These are phyloP conservation scores for Cladophialophora exuberans DNA, from an alignment of 2,329 filamentous ascomycete species.

Conservation along the genomic window DNA sequence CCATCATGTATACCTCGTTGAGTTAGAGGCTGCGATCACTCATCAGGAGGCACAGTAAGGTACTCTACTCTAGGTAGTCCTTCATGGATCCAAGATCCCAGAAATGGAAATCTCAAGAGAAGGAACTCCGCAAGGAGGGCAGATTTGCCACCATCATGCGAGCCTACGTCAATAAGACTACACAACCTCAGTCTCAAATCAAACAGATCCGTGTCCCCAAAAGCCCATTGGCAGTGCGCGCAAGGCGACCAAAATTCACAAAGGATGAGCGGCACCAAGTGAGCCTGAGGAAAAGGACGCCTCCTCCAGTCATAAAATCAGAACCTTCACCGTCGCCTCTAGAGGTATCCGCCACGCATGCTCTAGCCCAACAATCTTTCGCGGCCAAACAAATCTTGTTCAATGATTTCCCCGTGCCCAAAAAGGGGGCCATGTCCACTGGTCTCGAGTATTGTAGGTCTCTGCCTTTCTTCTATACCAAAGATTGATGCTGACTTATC, in stretches of 20 bases:
- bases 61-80: background rate
- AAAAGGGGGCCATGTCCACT: background rate
- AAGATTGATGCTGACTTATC: background rate
- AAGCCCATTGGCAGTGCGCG: background rate
- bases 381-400: background rate
- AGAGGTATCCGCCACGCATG: background rate
- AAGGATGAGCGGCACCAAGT: background rate
- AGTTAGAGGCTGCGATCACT: no score
- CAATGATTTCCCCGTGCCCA: background rate
- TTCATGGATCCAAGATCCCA: background rate
- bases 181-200: background rate
- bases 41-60: no score
- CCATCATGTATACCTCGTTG: no score
- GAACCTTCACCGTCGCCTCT: background rate
- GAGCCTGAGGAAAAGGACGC: background rate
- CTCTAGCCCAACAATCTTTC: background rate
- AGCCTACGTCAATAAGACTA: background rate
- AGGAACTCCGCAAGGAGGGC: background rate
- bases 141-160: background rate
- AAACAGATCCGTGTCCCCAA: background rate
- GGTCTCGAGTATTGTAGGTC: background rate
- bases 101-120: background rate
- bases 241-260: background rate
- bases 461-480: background rate
- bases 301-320: background rate